phyloP scores from a whole-genome alignment of 441 rosid genomes.

The Gossypium davidsonii region DNA sequence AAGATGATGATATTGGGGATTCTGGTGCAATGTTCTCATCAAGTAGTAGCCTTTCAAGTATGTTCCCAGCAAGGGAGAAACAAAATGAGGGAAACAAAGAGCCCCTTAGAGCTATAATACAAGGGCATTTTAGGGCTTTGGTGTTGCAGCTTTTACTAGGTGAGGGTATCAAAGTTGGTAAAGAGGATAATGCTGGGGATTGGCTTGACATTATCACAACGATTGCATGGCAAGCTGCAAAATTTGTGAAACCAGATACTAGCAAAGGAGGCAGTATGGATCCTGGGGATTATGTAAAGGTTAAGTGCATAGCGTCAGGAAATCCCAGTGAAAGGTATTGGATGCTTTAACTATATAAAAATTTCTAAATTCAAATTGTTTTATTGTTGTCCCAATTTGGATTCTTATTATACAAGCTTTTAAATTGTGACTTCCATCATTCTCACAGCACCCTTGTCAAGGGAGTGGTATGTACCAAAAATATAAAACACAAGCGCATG shows the following conservation, averaged over 20 bases:
- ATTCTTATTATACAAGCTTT: background rate
- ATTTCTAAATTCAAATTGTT: background rate
- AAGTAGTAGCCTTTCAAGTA: conserved; percentile 65
- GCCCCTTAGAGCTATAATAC: conserved; percentile 63
- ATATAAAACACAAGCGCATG: conserved; percentile 96
- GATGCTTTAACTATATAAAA: background rate
- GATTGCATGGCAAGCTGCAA: conserved; percentile 92
- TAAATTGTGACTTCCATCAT: conserved; percentile 10
- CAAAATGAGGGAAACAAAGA: conserved; percentile 53
- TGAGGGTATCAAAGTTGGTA: conserved; percentile 42
- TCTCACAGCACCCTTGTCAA: conserved; percentile 60
- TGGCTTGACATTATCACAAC: conserved; percentile 80
- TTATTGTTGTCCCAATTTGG: background rate
- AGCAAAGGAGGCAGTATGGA: conserved; percentile 99
- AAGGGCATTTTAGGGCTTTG: conserved; percentile 89
- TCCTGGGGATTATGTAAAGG: conserved; percentile 84
- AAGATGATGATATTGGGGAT: conserved; percentile 74
- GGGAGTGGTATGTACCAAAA: conserved; percentile 92
- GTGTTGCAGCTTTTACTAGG: conserved; percentile 76
- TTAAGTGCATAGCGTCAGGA: conserved; percentile 86
- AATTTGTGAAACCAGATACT: conserved; percentile 88
- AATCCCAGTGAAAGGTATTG: conserved; percentile 70
- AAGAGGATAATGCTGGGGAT: conserved; percentile 38
- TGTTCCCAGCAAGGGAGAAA: conserved; percentile 55
- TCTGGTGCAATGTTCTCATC: conserved; percentile 61